Evolutionary conservation across 768 basidiomycete genomes (phyloP), one percentile per base, ranked within the genome.

Genomic region (Pisolithus sp.): DNA sequence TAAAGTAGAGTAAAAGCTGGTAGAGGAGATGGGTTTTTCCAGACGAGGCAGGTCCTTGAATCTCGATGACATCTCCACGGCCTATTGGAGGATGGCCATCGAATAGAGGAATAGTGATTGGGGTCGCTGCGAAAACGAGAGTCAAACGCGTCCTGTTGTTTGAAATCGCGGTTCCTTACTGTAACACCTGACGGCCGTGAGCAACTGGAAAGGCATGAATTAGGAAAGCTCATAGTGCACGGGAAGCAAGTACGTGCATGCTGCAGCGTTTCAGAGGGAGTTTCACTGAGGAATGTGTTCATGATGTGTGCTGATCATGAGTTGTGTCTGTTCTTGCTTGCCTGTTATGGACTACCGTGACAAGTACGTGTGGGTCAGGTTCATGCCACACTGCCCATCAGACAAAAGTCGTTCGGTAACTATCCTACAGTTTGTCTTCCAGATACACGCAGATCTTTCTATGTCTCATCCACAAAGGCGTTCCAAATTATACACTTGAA

Each of bases 11-110:
- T 24, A 87, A 63, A 46, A 89, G 65, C 61, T 79, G 76, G 62
- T 85, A 85, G 24, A 90, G 67, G n/a, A 93, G 69, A 56, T 86
- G 85, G 2, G 86, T 84, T 69, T 93, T 93, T 26, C 88, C 90
- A 6, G 84, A 81, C 24, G 75, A 77, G 4, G 89, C 72, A 2
- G 82, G 78, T 2, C 90, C 90, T 66, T 90, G 85, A 20, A 93
- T 73, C 66, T 89, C 85, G 56, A 92, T 68, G 38, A 87, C 74
- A 63, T 89, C 83, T 34, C 85, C 85, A 43, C 73, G 70, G 42
- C 65, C 55, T 31, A 81, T 59, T 47, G 53, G 58, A 55, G 69
- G 55, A 53, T 68, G 63, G 15, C 59, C 55, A 58, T 76, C 74
- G 40, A 75, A 60, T 13, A 58, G 57, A 17, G 69, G 60, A 26